phyloP scores from a whole-genome alignment of 2,329 filamentous ascomycete species.

The Aspergillus sp. region DNA sequence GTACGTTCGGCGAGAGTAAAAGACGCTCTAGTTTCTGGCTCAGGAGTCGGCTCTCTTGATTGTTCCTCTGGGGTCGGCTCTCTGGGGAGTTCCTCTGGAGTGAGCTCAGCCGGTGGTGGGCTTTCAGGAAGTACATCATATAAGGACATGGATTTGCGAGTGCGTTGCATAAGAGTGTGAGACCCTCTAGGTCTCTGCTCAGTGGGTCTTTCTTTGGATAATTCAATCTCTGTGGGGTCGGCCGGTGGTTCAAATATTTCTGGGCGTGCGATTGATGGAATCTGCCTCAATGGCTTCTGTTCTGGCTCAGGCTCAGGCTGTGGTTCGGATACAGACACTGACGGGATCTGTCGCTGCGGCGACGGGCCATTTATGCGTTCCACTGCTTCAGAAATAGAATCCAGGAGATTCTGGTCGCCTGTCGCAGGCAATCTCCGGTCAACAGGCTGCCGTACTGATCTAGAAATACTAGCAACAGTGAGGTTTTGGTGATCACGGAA shows the following conservation, averaged over 20 bases:
- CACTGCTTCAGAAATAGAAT: constrained; percentile 35
- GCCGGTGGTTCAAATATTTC: neutral
- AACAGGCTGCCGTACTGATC: constrained; percentile 30
- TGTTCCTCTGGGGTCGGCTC: neutral
- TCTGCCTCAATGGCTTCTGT: constrained; percentile 3
- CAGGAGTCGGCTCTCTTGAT: neutral
- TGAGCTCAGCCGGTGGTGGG: neutral
- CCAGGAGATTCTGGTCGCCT: constrained; percentile 34
- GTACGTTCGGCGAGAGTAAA: constrained; percentile 72
- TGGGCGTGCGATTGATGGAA: neutral
- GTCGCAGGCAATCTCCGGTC: constrained; percentile 22
- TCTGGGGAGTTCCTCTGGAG: neutral
- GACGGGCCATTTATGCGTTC: constrained; percentile 28
- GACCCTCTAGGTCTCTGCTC: neutral
- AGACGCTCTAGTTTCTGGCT: constrained; percentile 9
- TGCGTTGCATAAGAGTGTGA: constrained; percentile 69
- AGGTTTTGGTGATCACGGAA: constrained; percentile 42
- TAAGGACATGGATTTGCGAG: constrained; percentile 76
- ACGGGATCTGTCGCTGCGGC: neutral
- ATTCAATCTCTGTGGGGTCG: constrained; percentile 10
- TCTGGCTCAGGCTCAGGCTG: constrained; percentile 7
- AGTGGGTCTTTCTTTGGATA: constrained; percentile 1
- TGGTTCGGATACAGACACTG: neutral
- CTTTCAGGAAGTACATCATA: constrained; percentile 14
- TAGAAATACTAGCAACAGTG: constrained; percentile 39